Percentiles rank a stretch among this genome's conserved stretches.
These are phyloP conservation scores for Peronospora destructor DNA, from an alignment of 352 stramenopile genomes.

Conservation along the genomic window DNA sequence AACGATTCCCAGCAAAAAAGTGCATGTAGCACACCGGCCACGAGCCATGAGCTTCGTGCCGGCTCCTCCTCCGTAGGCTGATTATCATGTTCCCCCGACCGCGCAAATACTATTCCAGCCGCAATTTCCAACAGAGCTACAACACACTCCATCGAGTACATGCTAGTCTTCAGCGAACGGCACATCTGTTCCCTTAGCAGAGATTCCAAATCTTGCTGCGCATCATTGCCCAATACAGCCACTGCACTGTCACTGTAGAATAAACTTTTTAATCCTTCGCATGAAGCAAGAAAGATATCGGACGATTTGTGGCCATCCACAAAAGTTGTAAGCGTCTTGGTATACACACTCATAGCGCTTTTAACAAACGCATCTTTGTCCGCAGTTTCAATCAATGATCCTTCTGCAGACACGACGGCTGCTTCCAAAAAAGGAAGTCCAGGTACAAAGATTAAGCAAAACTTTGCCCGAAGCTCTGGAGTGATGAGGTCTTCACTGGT, in stretches of 20 bases:
- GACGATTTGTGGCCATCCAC: slow-evolving; percentile 30
- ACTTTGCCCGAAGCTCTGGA: slow-evolving; percentile 27
- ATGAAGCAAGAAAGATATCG: slow-evolving; percentile 39
- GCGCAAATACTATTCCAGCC: slow-evolving; percentile 12
- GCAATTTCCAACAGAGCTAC: slow-evolving; percentile 44
- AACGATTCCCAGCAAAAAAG: slow-evolving; percentile 35
- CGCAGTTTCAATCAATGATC: slow-evolving; percentile 5
- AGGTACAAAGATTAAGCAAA: slow-evolving; percentile 28
- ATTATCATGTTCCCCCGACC: background rate
- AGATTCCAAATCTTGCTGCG: slow-evolving; percentile 19
- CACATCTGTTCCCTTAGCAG: slow-evolving; percentile 31
- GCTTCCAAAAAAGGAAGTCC: slow-evolving; percentile 52
- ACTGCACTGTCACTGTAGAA: slow-evolving; percentile 27
- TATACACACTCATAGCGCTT: slow-evolving; percentile 28
- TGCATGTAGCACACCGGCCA: slow-evolving; percentile 43
- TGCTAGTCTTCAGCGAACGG: slow-evolving; percentile 29
- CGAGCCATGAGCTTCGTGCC: slow-evolving; percentile 35
- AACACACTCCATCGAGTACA: slow-evolving; percentile 54
- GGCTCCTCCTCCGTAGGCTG: slow-evolving; percentile 16
- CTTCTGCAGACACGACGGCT: slow-evolving; percentile 32
- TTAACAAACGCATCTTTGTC: slow-evolving; percentile 20
- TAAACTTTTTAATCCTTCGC: slow-evolving; percentile 39
- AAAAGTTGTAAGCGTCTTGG: slow-evolving; percentile 32
- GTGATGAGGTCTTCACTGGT: slow-evolving; percentile 9
- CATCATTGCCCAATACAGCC: slow-evolving; percentile 7